Conservation (phyloP, 2,329 filamentous ascomycete genomes). For the Zymoseptoria ardabiliae region DNA sequence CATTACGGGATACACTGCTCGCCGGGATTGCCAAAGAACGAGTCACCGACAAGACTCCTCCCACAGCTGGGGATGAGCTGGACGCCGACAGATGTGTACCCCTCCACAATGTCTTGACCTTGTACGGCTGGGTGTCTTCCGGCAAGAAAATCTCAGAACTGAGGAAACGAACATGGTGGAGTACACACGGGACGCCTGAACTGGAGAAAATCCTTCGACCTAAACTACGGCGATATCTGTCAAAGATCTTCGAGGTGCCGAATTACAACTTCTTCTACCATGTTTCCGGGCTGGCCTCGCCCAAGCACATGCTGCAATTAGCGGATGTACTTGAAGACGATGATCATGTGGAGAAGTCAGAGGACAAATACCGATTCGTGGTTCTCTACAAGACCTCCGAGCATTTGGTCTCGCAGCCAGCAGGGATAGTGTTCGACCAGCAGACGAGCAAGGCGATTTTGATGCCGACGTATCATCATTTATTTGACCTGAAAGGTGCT, state of each 20-base stretch:
- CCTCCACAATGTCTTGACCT: conserved; percentile 28
- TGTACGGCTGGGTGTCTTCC: conserved; percentile 30
- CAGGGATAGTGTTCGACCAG: conserved; percentile 28
- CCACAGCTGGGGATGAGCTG: conserved; percentile 17
- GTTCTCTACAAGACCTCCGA: conserved; percentile 25
- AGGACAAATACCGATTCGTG: conserved; percentile 26
- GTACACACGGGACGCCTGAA: conserved; percentile 21
- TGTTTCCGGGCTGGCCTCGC: conserved; percentile 22
- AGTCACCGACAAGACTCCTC: conserved; percentile 21
- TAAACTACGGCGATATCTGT: conserved; percentile 23
- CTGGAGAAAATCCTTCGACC: conserved; percentile 24
- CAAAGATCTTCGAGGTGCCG: conserved; percentile 28
- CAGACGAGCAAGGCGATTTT: conserved; percentile 24
- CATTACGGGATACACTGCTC: conserved; percentile 17
- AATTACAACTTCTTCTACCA: conserved; percentile 29
- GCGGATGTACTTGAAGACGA: conserved; percentile 25
- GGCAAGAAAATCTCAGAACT: conserved; percentile 26
- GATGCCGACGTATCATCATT: conserved; percentile 30
- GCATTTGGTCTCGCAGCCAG: conserved; percentile 25
- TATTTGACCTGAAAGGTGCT: conserved; percentile 25
- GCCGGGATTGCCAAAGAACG: conserved; percentile 26
- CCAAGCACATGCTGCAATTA: conserved; percentile 24
- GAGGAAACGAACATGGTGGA: conserved; percentile 28
- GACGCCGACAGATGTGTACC: conserved; percentile 28
- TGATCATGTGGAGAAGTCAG: conserved; percentile 17